Percentiles rank a stretch among this genome's conserved stretches.
These are phyloP conservation scores for Arthrobotrys megalospora DNA, from an alignment of 2,329 filamentous ascomycete genomes.

Conservation along the genomic window DNA sequence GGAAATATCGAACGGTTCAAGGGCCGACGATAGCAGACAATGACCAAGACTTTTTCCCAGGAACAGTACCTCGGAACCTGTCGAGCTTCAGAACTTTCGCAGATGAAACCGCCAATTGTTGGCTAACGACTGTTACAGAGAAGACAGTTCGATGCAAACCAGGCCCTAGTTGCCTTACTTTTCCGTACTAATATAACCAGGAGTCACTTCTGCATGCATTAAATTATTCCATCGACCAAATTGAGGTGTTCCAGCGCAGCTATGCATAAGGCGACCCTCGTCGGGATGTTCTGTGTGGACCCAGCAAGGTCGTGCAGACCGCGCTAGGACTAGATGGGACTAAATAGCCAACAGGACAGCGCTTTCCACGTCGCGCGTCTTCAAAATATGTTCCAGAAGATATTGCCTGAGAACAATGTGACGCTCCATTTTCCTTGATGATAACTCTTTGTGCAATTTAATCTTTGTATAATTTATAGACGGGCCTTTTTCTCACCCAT, in stretches of 20 bases:
- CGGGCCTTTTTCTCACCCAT: slow-evolving; percentile 9
- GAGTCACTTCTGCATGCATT: slow-evolving; percentile 45
- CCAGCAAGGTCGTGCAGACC: slow-evolving; percentile 32
- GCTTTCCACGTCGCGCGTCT: slow-evolving; percentile 55
- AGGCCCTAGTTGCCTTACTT: slow-evolving; percentile 5
- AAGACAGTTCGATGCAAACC: slow-evolving; percentile 16
- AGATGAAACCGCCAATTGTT: slow-evolving; percentile 43
- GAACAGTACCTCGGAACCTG: slow-evolving; percentile 4
- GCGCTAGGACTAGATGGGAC: slow-evolving; percentile 27
- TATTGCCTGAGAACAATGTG: slow-evolving; percentile 26
- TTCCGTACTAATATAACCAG: slow-evolving; percentile 28
- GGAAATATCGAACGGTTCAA: slow-evolving; percentile 13
- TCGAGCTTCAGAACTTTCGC: slow-evolving; percentile 15
- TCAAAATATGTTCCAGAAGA: slow-evolving; percentile 37
- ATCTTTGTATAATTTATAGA: slow-evolving; percentile 31
- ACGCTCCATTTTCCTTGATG: slow-evolving; percentile 23
- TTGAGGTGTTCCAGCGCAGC: slow-evolving; percentile 56
- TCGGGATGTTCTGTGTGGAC: slow-evolving; percentile 32
- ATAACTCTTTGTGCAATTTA: slow-evolving; percentile 5
- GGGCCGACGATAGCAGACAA: background rate
- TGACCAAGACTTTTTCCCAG: slow-evolving; percentile 5
- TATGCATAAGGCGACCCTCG: slow-evolving; percentile 42
- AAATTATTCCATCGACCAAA: slow-evolving; percentile 43
- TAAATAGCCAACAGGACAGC: slow-evolving; percentile 36
- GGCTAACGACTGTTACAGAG: slow-evolving; percentile 16